Evolutionary conservation across 805 yeast genomes (phyloP), one percentile per base, ranked within the genome.

Genomic region (Wickerhamomyces sydowiorum): DNA sequence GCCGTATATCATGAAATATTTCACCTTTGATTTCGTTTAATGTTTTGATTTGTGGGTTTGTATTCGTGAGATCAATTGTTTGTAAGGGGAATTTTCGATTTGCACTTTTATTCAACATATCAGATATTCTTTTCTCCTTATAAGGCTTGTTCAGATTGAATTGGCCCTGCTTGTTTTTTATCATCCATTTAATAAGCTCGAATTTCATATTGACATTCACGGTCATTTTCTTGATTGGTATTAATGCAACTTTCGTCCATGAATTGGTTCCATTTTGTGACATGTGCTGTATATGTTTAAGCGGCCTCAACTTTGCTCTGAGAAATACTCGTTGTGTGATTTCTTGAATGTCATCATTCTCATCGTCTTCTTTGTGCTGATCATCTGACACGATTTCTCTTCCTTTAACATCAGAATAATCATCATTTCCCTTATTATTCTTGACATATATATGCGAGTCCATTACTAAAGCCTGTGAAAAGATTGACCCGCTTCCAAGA

Each of bases 1-100:
- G 60, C 20, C 65, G 44, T 2, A 58, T 45, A 1, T 41, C 40
- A 31, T 61, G 61, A 42, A 64, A 61, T 3, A 56, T 22, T n/a
- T 53, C 43, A 13, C 43, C 46, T 36, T 52, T 49, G 1, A 49
- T 38, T 9, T 48, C 46, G 37, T 48, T 43, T 7, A 35, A 23
- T 5, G 48, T 34, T 13, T 42, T 38, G n/a, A 53, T 33, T 10
- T 43, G 39, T 4, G 35, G 10, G 5, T 37, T 39, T 2, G 49
- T 39, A 3, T 46, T 27, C 1, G 44, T 43, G 9, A 45, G 37
- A 14, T 44, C 49, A 9, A 54, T 42, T 0, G 44, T 31, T 37
- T 53, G 42, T 31, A 21, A 21, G 4, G 54, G 41, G 30, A 55
- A 45, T 4, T 38, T 42, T 3, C 48, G 40, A 12, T 40, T 27